Evolutionary conservation across 2,329 filamentous ascomycete genomes (phyloP).

Genomic region (Alternaria angustiovoidea): DNA sequence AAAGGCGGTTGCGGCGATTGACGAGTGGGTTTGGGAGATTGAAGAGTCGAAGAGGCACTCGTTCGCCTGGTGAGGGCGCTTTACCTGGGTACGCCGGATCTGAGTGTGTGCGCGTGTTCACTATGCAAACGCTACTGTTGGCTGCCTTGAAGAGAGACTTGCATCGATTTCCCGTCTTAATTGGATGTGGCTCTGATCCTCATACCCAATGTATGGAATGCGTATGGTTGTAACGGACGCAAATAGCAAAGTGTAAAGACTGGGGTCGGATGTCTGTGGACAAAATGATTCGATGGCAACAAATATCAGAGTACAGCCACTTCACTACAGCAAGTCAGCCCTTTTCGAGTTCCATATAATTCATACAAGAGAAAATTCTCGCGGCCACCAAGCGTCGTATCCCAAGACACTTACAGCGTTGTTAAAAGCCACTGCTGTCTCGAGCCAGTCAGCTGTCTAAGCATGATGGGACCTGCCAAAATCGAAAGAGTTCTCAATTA

Average conservation of each 20-base stretch:
- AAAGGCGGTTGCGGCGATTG: not conserved
- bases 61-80: not conserved
- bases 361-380: not conserved
- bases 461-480: not conserved
- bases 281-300: not conserved
- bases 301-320: not conserved
- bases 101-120: not conserved
- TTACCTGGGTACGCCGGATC: not conserved
- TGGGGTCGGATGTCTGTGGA: not conserved
- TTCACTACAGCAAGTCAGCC: not conserved
- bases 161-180: not conserved
- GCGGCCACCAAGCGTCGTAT: not conserved
- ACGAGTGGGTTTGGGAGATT: not conserved
- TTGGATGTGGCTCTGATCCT: not conserved
- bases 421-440: not conserved
- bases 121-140: not conserved
- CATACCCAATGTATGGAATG: not conserved
- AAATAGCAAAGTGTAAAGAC: not conserved
- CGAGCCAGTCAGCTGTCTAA: not conserved
- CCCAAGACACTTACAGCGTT: not conserved
- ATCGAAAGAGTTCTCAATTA: not conserved
- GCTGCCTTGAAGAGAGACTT: not conserved
- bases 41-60: not conserved
- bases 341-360: not conserved
- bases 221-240: not conserved